Evolutionary conservation across 2,329 filamentous ascomycete species (phyloP).

Genomic region (Chaetomium sp.): DNA sequence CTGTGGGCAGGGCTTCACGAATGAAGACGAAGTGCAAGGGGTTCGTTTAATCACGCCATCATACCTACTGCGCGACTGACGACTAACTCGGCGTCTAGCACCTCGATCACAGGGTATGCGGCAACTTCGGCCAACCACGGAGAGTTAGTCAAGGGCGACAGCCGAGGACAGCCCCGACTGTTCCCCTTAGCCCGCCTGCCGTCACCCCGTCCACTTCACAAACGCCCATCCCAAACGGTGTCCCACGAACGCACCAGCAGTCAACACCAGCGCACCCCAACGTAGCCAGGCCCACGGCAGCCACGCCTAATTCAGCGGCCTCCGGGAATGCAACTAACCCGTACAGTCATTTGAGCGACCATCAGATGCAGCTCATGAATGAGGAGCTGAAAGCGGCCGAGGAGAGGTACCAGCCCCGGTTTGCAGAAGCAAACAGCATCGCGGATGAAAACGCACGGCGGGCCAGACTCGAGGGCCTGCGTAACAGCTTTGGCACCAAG

Average conservation of each 20-base stretch:
- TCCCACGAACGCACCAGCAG: constrained; percentile 16
- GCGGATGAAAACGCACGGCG: constrained; percentile 40
- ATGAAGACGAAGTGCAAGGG: constrained; percentile 19
- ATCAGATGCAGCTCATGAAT: constrained; percentile 39
- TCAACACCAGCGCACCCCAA: constrained; percentile 25
- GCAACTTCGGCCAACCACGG: constrained; percentile 38
- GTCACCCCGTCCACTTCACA: constrained; percentile 23
- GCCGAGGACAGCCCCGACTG: constrained; percentile 34
- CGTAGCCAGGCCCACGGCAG: constrained; percentile 11
- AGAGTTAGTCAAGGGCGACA: constrained; percentile 26
- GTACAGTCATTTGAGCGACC: constrained; percentile 48
- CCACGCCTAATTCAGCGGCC: constrained; percentile 22
- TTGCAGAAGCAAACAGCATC: constrained; percentile 47
- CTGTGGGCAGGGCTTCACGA: constrained; percentile 33
- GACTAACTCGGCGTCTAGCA: constrained; percentile 40
- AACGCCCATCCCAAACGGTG: constrained; percentile 19
- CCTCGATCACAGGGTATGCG: constrained; percentile 49
- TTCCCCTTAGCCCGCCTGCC: constrained; percentile 28
- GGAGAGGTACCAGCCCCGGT: constrained; percentile 44
- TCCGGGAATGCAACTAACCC: constrained; percentile 41
- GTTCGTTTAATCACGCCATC: constrained; percentile 14
- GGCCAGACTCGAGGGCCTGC: constrained; percentile 45
- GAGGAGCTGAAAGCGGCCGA: constrained; percentile 46
- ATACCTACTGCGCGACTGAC: neutral
- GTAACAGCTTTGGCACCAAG: constrained; percentile 58